phyloP scores from a whole-genome alignment of 2,329 filamentous ascomycete genomes.

The Ophiobolus disseminans region DNA sequence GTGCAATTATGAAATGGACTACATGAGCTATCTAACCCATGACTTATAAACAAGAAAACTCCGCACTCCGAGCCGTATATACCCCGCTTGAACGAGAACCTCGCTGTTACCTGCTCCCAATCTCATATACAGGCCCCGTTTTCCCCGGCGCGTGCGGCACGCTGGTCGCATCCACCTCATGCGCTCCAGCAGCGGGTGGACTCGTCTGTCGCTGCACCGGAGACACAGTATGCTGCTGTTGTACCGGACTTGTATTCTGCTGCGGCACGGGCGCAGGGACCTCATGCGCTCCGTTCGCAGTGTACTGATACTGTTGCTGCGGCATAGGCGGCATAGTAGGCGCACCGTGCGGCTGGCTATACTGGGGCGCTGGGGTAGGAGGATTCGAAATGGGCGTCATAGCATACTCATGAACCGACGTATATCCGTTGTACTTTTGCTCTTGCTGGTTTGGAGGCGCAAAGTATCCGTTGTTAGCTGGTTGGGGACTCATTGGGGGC shows the following conservation, averaged over 20 bases:
- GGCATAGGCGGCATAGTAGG: conserved; percentile 6
- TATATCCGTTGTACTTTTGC: conserved; percentile 27
- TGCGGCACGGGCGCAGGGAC: neutral
- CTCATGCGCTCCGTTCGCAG: conserved; percentile 1
- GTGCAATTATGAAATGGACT: neutral
- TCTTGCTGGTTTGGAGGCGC: conserved; percentile 8
- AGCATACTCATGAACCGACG: conserved; percentile 23
- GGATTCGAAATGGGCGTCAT: conserved; percentile 28
- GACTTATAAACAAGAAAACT: too few relatives aligned
- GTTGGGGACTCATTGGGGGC: conserved; percentile 10
- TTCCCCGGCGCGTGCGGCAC: conserved; percentile 9
- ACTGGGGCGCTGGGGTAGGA: conserved; percentile 31
- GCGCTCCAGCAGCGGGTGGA: conserved; percentile 12
- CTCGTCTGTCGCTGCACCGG: conserved; percentile 15
- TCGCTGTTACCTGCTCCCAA: conserved; percentile 14
- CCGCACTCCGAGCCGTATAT: too few relatives aligned
- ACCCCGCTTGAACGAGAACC: too few relatives aligned
- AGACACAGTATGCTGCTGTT: neutral
- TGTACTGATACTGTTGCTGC: conserved; percentile 6
- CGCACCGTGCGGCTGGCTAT: conserved; percentile 22
- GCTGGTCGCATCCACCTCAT: conserved; percentile 31
- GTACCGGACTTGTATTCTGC: conserved; percentile 3
- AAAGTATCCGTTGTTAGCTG: conserved; percentile 16
- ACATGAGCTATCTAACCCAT: too few relatives aligned
- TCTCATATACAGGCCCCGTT: conserved; percentile 24